Evolutionary conservation across 208 protist genomes (phyloP).

Genomic region (Herpetomonas muscarum): DNA sequence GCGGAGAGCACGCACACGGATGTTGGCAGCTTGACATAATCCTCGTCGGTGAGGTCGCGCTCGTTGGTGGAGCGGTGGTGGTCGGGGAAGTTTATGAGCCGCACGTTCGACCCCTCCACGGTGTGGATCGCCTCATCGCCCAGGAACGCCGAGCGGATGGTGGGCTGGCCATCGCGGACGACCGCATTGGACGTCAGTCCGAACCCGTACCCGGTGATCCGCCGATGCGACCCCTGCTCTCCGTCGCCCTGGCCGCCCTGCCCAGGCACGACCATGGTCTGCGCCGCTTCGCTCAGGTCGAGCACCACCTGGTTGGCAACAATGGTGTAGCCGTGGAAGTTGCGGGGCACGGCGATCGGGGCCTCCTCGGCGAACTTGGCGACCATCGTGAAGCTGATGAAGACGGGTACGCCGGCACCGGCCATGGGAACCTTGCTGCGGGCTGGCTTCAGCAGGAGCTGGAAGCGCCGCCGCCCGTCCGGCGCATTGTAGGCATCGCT

Average conservation of each 20-base stretch:
- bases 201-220: constrained; percentile 44
- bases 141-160: constrained; percentile 8
- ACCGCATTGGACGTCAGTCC: constrained; percentile 54
- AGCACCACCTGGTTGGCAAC: constrained; percentile 52
- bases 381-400: constrained; percentile 42
- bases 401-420: constrained; percentile 34
- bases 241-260: background rate
- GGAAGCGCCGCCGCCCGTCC: constrained; percentile 38
- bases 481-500: constrained; percentile 60
- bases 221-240: constrained; percentile 8
- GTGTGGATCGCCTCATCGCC: background rate
- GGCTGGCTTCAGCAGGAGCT: constrained; percentile 34
- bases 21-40: constrained; percentile 43
- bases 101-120: constrained; percentile 5
- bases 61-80: constrained; percentile 40
- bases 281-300: constrained; percentile 33
- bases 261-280: background rate
- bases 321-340: constrained; percentile 47
- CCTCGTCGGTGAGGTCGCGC: constrained; percentile 27
- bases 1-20: constrained; percentile 59
- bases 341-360: constrained; percentile 16
- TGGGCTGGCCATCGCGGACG: background rate
- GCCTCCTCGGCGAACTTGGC: constrained; percentile 26
- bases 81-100: constrained; percentile 45
- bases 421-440: constrained; percentile 14